Evolutionary conservation across 192 early-diverging fungal genomes (phyloP), one percentile per base, ranked within the genome.

Genomic region (Radiomyces spectabilis): DNA sequence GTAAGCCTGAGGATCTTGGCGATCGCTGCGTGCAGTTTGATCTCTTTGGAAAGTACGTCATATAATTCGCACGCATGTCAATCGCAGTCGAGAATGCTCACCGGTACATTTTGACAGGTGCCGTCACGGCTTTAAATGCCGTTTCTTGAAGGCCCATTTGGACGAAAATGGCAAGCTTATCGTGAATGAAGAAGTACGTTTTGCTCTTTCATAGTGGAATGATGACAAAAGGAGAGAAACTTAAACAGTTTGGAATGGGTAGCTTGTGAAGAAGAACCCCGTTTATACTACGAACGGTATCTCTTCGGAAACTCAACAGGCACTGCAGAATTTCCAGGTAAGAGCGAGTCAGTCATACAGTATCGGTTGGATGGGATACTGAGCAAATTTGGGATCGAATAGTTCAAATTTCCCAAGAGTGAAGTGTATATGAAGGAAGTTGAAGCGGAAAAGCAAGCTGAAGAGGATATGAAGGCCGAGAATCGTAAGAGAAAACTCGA

Each of bases 1-100:
- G 63, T n/a, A 96, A 93, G 53, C 80, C 63, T 8, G 66, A 76
- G 6, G 93, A 98, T 65, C 45, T 98, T 4, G 90, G 86, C 0
- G 55, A 67, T 4, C 50, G 39, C 5, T 98, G 95, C 60, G 73
- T 74, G 5, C 61, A 81, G 12, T 89, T 86, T 66, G 82, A 86
- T 1, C 35, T 65, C 6, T 89, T 72, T 68, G 94, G 94, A 66
- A 63, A 67, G 64, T 92, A 86, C 60, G 69, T 48, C 46, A 48
- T 1, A 9, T 15, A 44, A 80, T 26, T 39, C 9, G 9, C 19
- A 12, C 21, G 16, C 5, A 27, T 33, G 30, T 30, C 52, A 34
- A 38, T 34, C 40, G 13, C 33, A 8, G 24, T 7, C 8, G 19
- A 31, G 16, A 39, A 26, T 2, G n/a, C 50, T 18, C 9, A 18